Conservation (phyloP, 2,329 filamentous ascomycete genomes). For the Cylindrodendrum hubeiense region DNA sequence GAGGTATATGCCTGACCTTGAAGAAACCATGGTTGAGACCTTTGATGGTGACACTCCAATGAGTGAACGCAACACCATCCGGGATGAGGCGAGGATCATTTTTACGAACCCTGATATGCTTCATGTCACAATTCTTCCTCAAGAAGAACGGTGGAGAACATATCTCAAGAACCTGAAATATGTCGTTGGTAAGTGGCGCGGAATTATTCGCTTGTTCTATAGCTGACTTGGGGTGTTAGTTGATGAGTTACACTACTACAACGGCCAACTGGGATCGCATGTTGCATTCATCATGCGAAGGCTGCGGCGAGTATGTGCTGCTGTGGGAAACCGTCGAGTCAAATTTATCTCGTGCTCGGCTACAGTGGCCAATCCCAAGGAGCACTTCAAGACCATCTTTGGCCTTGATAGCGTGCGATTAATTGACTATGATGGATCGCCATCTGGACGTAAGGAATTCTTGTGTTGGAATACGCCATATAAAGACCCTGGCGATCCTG, state of each 20-base stretch:
- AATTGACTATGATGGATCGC: constrained; percentile 92
- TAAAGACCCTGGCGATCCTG: constrained; percentile 88
- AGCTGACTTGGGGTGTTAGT: constrained; percentile 55
- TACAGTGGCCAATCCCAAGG: constrained; percentile 90
- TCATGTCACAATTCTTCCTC: constrained; percentile 91
- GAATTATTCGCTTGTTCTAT: background rate
- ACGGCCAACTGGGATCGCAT: constrained; percentile 93
- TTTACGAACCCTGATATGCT: constrained; percentile 99
- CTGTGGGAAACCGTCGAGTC: constrained; percentile 85
- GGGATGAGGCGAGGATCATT: constrained; percentile 90
- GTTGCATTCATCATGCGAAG: constrained; percentile 95
- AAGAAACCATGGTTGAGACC: constrained; percentile 85
- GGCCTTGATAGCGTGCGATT: constrained; percentile 84
- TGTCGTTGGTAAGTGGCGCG: constrained; percentile 73
- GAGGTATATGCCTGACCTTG: constrained; percentile 81
- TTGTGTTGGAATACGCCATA: constrained; percentile 98
- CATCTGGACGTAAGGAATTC: constrained; percentile 91
- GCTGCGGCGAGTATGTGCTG: constrained; percentile 87
- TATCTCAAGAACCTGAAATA: constrained; percentile 92
- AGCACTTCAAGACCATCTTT: constrained; percentile 96
- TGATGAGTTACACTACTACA: constrained; percentile 95
- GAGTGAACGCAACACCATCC: constrained; percentile 79
- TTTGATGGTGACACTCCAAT: constrained; percentile 97
- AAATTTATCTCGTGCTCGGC: constrained; percentile 97
- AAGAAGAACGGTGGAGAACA: constrained; percentile 88